Base-by-base conservation (phyloP, 805 yeast genomes). In the Maudiozyma saulgeensis region DNA sequence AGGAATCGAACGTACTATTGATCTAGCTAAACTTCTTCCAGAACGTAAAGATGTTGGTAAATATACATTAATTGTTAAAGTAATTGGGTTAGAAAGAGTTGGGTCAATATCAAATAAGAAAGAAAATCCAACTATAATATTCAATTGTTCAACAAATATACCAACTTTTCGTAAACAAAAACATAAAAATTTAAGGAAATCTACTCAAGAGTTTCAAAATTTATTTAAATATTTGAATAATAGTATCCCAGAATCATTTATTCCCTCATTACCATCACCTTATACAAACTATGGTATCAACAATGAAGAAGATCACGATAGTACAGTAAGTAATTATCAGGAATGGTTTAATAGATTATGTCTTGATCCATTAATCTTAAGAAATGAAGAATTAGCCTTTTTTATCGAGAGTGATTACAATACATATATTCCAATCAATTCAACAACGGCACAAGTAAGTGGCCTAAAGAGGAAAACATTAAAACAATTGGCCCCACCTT, bases 401-500 rank as follows among this genome's bases (percentile, higher is more conserved):
- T 91, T 93, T 61, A 75, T 87, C 37, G 95, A 87, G 59, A 79
- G 84, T 54, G 93, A 86, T 61, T 82, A 80, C 56, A 79, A 79
- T 11, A 61, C 71, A 0, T 74, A 74, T 52, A 59, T 69, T 5
- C 77, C 77, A 3, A 64, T 71, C 12, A 82, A 80, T 54, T 76
- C 79, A 57, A 28, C 42, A 2, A 70, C 76, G 43, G 76, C 81
- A 32, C 81, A 82, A 45, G 95, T 96, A 0, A 81, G 95, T 15
- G 99, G 98, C 0, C 65, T 93, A 25, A 81, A 82, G 53, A 78
- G 99, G 46, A 87, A 86, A 65, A 89, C 98, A 1, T 74, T 93
- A 60, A 93, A 93, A 65, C 99, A 93, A 64, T 75, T 90, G 43
- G 83, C 86, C 41, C 87, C 95, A 1, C 99, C 99, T 0, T 87